phyloP scores from a whole-genome alignment of 805 yeast species.

The Candida berthetii region DNA sequence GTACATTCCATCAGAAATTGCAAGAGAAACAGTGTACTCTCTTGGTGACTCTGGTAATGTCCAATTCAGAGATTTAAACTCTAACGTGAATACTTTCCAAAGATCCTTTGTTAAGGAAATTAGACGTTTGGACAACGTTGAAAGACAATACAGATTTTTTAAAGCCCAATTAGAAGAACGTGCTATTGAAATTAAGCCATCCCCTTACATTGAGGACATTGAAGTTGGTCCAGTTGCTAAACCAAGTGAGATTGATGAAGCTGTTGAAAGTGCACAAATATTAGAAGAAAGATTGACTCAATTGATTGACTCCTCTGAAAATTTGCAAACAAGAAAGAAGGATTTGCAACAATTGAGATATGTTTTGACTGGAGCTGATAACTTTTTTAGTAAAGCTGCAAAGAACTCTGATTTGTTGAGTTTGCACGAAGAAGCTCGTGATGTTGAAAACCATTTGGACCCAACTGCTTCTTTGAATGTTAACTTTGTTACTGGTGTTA shows the following conservation, averaged over 20 bases:
- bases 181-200: constrained; percentile 28
- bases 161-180: constrained; percentile 44
- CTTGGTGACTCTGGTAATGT: constrained; percentile 83
- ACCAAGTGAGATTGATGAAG: constrained; percentile 48
- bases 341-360: constrained; percentile 60
- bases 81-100: constrained; percentile 78
- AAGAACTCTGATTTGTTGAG: constrained; percentile 9
- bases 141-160: constrained; percentile 71
- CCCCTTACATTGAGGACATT: constrained; percentile 20
- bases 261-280: constrained; percentile 57
- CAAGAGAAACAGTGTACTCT: constrained; percentile 78
- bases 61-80: constrained; percentile 88
- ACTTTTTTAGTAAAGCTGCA: constrained; percentile 31
- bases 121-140: constrained; percentile 75
- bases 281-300: constrained; percentile 74
- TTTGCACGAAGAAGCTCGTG: constrained; percentile 8
- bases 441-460: constrained; percentile 11
- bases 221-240: constrained; percentile 22
- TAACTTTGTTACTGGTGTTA: constrained; percentile 69
- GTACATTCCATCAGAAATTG: constrained; percentile 86
- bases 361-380: constrained; percentile 43
- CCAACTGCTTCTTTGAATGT: constrained; percentile 30
- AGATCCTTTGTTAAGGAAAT: constrained; percentile 88
- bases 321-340: constrained; percentile 50
- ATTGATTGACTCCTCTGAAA: constrained; percentile 64